Evolutionary conservation across 169 alveolate genomes (phyloP).

Genomic region (Eimeria sp.): DNA sequence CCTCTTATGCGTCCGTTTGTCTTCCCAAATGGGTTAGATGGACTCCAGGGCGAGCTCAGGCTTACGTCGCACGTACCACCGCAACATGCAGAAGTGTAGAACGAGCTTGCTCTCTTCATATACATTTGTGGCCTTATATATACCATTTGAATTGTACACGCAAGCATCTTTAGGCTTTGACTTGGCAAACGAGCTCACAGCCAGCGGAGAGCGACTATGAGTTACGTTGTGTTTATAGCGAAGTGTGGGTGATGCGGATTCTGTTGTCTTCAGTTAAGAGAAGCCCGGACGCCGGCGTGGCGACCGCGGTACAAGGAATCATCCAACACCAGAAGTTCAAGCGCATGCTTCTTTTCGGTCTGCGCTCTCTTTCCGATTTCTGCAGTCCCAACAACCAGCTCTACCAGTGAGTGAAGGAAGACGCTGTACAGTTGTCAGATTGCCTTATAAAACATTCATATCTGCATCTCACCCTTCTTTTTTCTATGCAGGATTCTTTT

Average conservation of each 20-base stretch:
- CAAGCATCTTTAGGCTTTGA: not conserved
- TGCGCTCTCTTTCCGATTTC: conserved; percentile 95
- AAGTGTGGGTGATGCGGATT: not conserved
- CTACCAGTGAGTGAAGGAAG: conserved; percentile 83
- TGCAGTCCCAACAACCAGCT: conserved; percentile 94
- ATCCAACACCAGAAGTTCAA: conserved; percentile 96
- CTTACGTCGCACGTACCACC: not conserved
- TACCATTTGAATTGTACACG: not conserved
- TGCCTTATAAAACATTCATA: not conserved
- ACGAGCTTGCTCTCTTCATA: not conserved
- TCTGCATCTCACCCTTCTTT: not conserved
- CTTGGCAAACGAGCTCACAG: not conserved
- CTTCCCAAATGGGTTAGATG: not conserved
- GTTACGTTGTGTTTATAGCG: not conserved
- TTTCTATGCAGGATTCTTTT: not conserved
- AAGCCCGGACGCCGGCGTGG: conserved; percentile 95
- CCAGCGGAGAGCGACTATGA: not conserved
- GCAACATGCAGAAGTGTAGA: not conserved
- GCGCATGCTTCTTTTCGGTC: conserved; percentile 95
- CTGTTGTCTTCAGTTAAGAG: conserved; percentile 89
- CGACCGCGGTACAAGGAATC: conserved; percentile 95
- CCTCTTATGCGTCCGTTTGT: not conserved
- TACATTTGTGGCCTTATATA: not conserved
- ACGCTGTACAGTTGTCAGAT: not conserved
- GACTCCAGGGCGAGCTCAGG: not conserved